These are phyloP conservation scores for Podospora didyma DNA, from an alignment of 495 filamentous ascomycete genomes.

Conservation along the genomic window DNA sequence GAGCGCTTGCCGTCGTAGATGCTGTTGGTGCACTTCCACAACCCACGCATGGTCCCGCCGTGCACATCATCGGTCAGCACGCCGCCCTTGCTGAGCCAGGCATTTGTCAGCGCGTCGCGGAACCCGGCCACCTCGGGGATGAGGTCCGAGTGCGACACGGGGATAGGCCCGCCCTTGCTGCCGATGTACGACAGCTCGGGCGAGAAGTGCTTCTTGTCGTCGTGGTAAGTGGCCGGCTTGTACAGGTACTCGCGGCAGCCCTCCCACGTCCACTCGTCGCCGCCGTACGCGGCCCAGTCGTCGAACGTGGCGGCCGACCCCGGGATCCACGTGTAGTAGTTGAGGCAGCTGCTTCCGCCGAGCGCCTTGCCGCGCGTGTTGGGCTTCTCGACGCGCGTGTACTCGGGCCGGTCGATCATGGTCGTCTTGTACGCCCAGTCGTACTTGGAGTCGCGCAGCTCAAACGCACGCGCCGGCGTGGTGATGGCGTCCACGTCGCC, in stretches of 20 bases:
- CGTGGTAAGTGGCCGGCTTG: slow-evolving; percentile 55
- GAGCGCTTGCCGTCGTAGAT: slow-evolving; percentile 57
- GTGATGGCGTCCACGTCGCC: slow-evolving; percentile 56
- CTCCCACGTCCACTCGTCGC: slow-evolving; percentile 44
- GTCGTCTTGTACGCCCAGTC: slow-evolving; percentile 64
- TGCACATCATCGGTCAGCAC: slow-evolving; percentile 51
- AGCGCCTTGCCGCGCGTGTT: slow-evolving; percentile 59
- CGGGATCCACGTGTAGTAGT: slow-evolving; percentile 60
- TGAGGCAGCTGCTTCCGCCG: slow-evolving; percentile 56
- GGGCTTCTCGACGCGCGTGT: slow-evolving; percentile 59
- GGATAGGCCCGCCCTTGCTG: slow-evolving; percentile 41
- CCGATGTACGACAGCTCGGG: slow-evolving; percentile 47
- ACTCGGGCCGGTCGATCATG: slow-evolving; percentile 58
- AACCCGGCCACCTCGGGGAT: slow-evolving; percentile 50
- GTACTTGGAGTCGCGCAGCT: slow-evolving; percentile 53
- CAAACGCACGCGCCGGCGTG: slow-evolving; percentile 49
- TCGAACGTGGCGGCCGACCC: slow-evolving; percentile 58
- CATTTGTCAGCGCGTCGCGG: slow-evolving; percentile 52
- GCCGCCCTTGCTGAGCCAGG: slow-evolving; percentile 54
- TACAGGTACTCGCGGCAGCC: slow-evolving; percentile 46
- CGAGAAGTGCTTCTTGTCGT: slow-evolving; percentile 41
- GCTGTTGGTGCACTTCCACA: slow-evolving; percentile 51
- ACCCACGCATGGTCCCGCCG: slow-evolving; percentile 52
- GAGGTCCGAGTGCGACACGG: slow-evolving; percentile 53
- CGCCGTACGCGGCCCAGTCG: slow-evolving; percentile 49